Conservation (phyloP, 352 stramenopile species). For the Globisporangium nagaii region DNA sequence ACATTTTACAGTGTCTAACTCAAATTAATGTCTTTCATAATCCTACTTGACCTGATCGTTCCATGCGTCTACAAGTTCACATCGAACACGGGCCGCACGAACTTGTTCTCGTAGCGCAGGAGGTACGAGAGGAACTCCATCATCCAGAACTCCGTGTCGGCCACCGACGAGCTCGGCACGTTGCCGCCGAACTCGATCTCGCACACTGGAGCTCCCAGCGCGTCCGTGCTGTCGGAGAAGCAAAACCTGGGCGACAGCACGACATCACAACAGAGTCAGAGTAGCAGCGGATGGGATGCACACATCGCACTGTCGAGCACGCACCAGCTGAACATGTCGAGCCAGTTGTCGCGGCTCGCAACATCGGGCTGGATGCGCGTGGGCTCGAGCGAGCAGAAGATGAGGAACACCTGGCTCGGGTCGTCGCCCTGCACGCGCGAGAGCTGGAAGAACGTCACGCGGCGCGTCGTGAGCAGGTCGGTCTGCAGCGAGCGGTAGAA, state of each 20-base stretch:
- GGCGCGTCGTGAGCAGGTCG: constrained; percentile 16
- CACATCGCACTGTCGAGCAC: neutral
- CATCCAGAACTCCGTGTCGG: constrained; percentile 36
- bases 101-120: constrained; percentile 35
- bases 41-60: neutral
- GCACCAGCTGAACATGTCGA: constrained; percentile 33
- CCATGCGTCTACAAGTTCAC: neutral
- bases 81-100: constrained; percentile 22
- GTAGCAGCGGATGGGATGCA: neutral
- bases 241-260: constrained; percentile 8
- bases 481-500: constrained; percentile 26
- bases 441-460: constrained; percentile 32
- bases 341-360: constrained; percentile 9
- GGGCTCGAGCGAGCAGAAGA: constrained; percentile 30
- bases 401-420: constrained; percentile 22
- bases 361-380: constrained; percentile 16
- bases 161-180: constrained; percentile 28
- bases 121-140: constrained; percentile 57
- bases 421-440: constrained; percentile 13
- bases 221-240: constrained; percentile 15
- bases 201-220: constrained; percentile 7
- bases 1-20: too few relatives aligned
- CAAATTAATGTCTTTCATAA: neutral
- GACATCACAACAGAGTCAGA: neutral
- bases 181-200: constrained; percentile 49